Conservation (phyloP, 345 rosid species). For the Angophora floribunda region DNA sequence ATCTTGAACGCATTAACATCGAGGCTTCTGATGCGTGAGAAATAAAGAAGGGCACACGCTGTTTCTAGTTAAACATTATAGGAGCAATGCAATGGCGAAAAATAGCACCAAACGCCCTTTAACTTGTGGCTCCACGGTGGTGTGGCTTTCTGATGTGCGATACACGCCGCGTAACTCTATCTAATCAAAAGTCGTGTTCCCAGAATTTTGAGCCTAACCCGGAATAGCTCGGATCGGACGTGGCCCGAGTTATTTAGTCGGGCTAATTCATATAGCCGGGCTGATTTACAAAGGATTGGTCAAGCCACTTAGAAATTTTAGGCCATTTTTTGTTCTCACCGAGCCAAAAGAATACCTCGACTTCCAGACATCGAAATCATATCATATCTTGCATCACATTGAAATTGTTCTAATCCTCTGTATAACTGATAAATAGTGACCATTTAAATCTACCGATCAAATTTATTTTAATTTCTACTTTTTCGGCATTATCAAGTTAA, state of each 20-base stretch:
- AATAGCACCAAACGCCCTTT: background rate
- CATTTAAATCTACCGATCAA: background rate
- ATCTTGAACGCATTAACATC: too few relatives aligned
- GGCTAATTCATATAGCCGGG: background rate
- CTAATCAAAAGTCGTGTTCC: background rate
- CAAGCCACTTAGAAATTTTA: background rate
- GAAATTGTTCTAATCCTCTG: background rate
- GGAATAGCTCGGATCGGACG: background rate
- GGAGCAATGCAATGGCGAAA: background rate
- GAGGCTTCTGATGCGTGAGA: too few relatives aligned
- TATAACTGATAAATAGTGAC: background rate
- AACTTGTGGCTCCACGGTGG: background rate
- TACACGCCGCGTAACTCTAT: background rate
- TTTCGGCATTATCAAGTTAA: background rate
- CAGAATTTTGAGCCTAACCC: background rate
- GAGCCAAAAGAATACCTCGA: background rate
- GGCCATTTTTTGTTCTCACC: background rate
- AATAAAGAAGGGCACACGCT: background rate
- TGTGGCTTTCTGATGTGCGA: background rate
- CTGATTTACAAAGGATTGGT: background rate
- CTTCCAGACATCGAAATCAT: background rate
- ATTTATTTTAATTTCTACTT: too few relatives aligned
- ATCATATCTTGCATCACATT: background rate
- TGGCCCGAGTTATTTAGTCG: background rate
- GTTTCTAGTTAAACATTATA: background rate